Conservation (phyloP, 805 yeast species). For the Debaryomyces tyrocola region DNA sequence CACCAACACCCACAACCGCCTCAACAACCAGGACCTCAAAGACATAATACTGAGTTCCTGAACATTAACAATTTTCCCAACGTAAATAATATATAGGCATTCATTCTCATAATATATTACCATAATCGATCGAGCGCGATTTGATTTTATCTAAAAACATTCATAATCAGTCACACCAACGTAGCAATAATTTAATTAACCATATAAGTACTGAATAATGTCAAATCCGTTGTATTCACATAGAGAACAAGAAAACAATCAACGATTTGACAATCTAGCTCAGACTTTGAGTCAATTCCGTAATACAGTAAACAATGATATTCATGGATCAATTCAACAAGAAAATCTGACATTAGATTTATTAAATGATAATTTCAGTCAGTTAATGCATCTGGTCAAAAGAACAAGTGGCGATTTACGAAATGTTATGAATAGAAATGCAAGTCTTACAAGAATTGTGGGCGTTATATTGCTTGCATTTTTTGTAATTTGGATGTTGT, state of each 20-base stretch:
- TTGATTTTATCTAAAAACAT: no score
- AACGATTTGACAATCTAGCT: conserved; percentile 43
- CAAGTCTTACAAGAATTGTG: conserved; percentile 40
- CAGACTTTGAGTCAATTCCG: conserved; percentile 43
- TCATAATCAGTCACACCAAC: background rate
- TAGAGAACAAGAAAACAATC: conserved; percentile 44
- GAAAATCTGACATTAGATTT: conserved; percentile 39
- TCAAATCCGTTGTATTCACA: conserved; percentile 35
- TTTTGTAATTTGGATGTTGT: conserved; percentile 38
- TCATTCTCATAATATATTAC: background rate
- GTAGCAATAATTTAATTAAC: background rate
- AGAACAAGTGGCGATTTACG: conserved; percentile 42
- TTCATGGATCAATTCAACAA: conserved; percentile 40
- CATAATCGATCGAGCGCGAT: background rate
- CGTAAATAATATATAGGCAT: conserved; percentile 19
- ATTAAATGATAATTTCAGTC: conserved; percentile 39
- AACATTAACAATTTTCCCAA: conserved; percentile 28
- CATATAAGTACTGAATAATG: conserved; percentile 11
- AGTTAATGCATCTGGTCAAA: conserved; percentile 36
- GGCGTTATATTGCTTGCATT: conserved; percentile 33
- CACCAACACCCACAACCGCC: background rate
- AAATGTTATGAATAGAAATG: conserved; percentile 41
- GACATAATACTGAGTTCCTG: conserved; percentile 17
- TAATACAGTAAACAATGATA: conserved; percentile 41
- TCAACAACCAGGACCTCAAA: conserved; percentile 2